These are phyloP conservation scores for Phytophthora fragariaefolia DNA, from an alignment of 352 stramenopile species.

Conservation along the genomic window DNA sequence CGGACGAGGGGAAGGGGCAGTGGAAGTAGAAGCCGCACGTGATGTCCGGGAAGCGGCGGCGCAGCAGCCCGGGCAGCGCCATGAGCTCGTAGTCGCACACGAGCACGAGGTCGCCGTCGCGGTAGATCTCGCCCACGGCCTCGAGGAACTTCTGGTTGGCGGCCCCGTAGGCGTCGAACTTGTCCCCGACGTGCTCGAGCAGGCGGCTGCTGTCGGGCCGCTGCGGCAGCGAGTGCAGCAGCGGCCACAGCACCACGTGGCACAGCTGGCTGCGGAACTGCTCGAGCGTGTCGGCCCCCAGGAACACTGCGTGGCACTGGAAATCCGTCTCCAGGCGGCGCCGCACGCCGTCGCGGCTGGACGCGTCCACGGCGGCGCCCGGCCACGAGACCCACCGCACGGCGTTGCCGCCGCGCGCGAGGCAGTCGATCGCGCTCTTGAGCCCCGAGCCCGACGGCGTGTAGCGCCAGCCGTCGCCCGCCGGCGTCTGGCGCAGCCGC, in stretches of 20 bases:
- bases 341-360: conserved; percentile 77
- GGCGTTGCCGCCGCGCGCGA: conserved; percentile 75
- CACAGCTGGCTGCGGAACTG: conserved; percentile 92
- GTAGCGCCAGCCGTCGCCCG: conserved; percentile 83
- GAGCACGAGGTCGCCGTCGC: conserved; percentile 86
- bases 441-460: conserved; percentile 67
- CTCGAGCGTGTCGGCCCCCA: conserved; percentile 77
- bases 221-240: conserved; percentile 91
- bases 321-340: conserved; percentile 83
- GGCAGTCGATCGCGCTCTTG: conserved; percentile 78
- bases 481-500: conserved; percentile 73
- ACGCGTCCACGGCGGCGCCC: conserved; percentile 79
- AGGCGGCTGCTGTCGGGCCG: conserved; percentile 72
- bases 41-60: conserved; percentile 76
- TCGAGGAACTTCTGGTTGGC: conserved; percentile 90
- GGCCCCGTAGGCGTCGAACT: conserved; percentile 88
- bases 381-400: conserved; percentile 93
- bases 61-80: conserved; percentile 78
- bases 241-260: conserved; percentile 91
- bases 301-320: conserved; percentile 87
- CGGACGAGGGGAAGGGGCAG: conserved; percentile 89
- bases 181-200: conserved; percentile 86
- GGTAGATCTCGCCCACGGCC: conserved; percentile 81
- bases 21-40: conserved; percentile 92
- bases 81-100: conserved; percentile 93